Base-by-base conservation (phyloP, 805 yeast species). In the Cyberlindnera galapagoensis region DNA sequence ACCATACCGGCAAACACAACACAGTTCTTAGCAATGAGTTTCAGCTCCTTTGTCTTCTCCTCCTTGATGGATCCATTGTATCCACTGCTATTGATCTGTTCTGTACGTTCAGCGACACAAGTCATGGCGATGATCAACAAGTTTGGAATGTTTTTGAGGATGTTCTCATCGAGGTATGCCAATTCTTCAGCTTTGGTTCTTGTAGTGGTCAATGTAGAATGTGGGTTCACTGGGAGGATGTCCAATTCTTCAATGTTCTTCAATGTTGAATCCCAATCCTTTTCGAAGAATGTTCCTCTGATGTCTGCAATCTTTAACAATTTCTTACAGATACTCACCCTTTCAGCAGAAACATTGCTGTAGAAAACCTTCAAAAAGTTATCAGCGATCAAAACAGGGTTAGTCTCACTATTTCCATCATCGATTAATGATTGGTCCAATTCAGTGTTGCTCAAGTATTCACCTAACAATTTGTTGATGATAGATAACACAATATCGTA, bases 1-100 rank as follows among this genome's bases (percentile, higher is more conserved):
- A 88, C 80, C 78, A 90, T 81, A 39, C 97, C 97, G 6, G 97
- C 95, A 56, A 81, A 90, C 4, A 88, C 75, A 87, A 88, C 86
- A 57, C 95, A 82, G 57, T 86, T 86, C 55, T 76, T 80, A 3
- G 95, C 86, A 42, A 80, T 67, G 40, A 69, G 69, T 31, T 66
- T 65, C 49, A 85, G 60, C 25, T 74, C 71, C 4, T 56, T 63
- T 14, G 71, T 57, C 51, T 78, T 81, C 35, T 70, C 74, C 25
- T 65, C 69, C 37, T 70, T 71, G 9, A 71, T 63, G 3, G 63
- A 49, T 24, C 63, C 67, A 35, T 71, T 71, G 10, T 69, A 63
- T 4, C 62, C 54, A 35, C 66, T 60, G 10, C 52, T 47, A 17
- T 44, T 46, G 13, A 57, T 37, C 26, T 60, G 65, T 41, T 64